phyloP scores from a whole-genome alignment of 805 yeast species.

The Starmerella potacharoeniae region DNA sequence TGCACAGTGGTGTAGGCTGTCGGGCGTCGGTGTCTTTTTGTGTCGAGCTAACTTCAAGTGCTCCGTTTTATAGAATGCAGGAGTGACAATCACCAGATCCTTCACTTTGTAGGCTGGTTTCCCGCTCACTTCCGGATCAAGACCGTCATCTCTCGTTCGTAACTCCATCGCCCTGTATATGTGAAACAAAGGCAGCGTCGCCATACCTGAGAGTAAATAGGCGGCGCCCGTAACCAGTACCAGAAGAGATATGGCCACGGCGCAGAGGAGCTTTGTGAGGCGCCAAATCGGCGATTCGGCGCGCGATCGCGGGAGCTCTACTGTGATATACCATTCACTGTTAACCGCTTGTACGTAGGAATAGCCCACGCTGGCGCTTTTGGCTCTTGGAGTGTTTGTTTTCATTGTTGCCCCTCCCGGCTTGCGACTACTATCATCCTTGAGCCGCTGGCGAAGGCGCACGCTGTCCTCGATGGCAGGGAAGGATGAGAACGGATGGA shows the following conservation, averaged over 20 bases:
- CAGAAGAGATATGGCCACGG: conserved; percentile 14
- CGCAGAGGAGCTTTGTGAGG: conserved; percentile 15
- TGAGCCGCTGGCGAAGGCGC: neutral
- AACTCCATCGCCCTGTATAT: conserved; percentile 21
- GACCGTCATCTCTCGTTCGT: neutral
- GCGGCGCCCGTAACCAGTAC: conserved; percentile 13
- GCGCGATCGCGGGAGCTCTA: conserved; percentile 6
- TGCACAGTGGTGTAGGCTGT: no score
- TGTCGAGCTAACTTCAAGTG: neutral
- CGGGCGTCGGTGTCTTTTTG: neutral
- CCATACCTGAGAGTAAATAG: conserved; percentile 16
- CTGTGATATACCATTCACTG: conserved; percentile 16
- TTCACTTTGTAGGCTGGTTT: neutral
- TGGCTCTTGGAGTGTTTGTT: conserved; percentile 10
- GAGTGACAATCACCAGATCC: neutral
- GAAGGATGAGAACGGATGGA: conserved; percentile 9
- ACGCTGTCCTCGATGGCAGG: conserved; percentile 17
- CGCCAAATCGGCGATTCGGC: conserved; percentile 11
- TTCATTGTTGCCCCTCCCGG: conserved; percentile 14
- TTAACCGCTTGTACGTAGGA: conserved; percentile 11
- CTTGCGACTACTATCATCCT: neutral
- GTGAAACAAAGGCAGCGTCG: conserved; percentile 16
- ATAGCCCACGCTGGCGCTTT: conserved; percentile 21
- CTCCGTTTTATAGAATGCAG: neutral
- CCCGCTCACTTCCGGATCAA: neutral